These are phyloP conservation scores for Laguncularia racemosa DNA, from an alignment of 345 rosid genomes.

Conservation along the genomic window DNA sequence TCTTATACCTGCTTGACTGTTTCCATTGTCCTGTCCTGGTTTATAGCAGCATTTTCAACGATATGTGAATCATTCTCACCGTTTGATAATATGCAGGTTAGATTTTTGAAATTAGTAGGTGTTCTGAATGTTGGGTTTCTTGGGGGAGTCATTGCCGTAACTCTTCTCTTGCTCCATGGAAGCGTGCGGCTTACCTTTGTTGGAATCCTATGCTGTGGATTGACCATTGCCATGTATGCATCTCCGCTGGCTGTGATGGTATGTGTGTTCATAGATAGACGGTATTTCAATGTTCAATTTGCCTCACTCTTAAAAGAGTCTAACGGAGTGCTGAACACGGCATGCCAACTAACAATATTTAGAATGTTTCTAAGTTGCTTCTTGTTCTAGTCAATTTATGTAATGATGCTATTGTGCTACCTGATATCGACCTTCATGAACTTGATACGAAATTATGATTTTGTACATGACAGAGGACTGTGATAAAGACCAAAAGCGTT, in stretches of 20 bases:
- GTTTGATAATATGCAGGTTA: slow-evolving; percentile 23
- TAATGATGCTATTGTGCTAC: too few relatives aligned
- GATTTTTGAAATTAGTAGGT: slow-evolving; percentile 29
- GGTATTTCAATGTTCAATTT: too few relatives aligned
- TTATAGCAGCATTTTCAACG: too few relatives aligned
- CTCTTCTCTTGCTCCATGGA: slow-evolving; percentile 37
- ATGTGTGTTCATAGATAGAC: not conserved
- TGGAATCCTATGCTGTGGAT: slow-evolving; percentile 40
- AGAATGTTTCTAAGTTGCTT: too few relatives aligned
- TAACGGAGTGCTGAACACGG: too few relatives aligned
- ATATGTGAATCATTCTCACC: too few relatives aligned
- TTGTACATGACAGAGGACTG: slow-evolving; percentile 18
- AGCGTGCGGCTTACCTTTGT: slow-evolving; percentile 25
- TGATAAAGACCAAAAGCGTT: slow-evolving; percentile 27
- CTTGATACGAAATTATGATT: not conserved
- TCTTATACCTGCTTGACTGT: too few relatives aligned
- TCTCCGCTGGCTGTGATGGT: slow-evolving; percentile 50
- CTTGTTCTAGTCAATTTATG: too few relatives aligned
- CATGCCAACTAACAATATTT: too few relatives aligned
- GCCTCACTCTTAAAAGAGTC: too few relatives aligned
- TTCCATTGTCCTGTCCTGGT: too few relatives aligned
- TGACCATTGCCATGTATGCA: slow-evolving; percentile 54
- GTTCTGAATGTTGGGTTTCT: slow-evolving; percentile 42
- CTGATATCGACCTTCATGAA: too few relatives aligned
- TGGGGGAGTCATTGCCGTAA: slow-evolving; percentile 30